Conservation (phyloP, 345 rosid species). For the Populus pruinosa region DNA sequence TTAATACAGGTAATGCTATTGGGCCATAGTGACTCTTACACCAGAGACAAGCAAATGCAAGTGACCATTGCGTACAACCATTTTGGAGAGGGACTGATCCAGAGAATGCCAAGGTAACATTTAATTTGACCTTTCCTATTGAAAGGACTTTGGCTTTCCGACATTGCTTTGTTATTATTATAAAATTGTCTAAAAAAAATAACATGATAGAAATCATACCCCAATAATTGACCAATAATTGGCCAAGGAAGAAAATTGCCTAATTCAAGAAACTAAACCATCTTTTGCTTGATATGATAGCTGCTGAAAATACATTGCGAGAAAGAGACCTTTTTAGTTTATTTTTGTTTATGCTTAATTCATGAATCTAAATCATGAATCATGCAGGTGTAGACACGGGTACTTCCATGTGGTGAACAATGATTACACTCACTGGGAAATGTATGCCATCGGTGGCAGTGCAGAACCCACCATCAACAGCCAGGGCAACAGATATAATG, state of each 20-base stretch:
- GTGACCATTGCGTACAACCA: conserved; percentile 96
- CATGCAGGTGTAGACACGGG: conserved; percentile 85
- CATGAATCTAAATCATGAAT: conserved; percentile 1
- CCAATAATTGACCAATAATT: not conserved
- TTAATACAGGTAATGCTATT: conserved; percentile 68
- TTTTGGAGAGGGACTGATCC: conserved; percentile 85
- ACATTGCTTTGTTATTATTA: not conserved
- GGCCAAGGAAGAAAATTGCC: not conserved
- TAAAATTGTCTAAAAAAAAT: not conserved
- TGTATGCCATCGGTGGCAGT: conserved; percentile 98
- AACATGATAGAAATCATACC: not conserved
- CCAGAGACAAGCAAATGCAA: conserved; percentile 83
- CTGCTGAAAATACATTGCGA: not conserved
- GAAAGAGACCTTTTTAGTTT: too few species aligned
- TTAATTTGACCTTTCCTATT: not conserved
- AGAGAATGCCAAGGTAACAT: conserved; percentile 91
- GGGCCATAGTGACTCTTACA: conserved; percentile 88
- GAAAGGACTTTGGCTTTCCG: not conserved
- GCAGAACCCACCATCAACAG: conserved; percentile 91
- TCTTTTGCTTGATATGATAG: not conserved
- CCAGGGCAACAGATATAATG: conserved; percentile 88
- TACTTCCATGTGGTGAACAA: conserved; percentile 96
- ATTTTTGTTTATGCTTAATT: conserved; percentile 1
- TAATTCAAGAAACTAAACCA: not conserved
- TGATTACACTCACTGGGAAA: conserved; percentile 97